phyloP scores from a whole-genome alignment of 352 stramenopile genomes.

The Phytophthora aleatoria region DNA sequence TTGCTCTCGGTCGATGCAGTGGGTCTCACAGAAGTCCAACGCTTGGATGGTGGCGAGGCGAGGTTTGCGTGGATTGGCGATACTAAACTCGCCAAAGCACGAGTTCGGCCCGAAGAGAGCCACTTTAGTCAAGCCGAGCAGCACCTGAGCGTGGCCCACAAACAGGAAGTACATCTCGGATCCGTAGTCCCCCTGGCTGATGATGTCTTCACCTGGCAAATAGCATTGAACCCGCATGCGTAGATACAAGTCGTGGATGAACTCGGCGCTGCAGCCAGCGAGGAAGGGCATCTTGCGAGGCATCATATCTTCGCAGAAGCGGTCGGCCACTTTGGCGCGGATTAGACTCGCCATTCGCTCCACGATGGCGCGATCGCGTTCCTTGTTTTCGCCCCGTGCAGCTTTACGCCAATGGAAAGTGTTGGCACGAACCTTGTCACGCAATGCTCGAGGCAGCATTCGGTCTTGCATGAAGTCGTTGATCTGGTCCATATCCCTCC shows the following conservation, averaged over 20 bases:
- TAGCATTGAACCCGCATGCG: constrained; percentile 78
- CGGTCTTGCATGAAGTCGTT: constrained; percentile 79
- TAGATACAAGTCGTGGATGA: constrained; percentile 82
- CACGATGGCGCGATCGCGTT: constrained; percentile 67
- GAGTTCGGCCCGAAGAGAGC: constrained; percentile 70
- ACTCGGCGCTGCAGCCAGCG: constrained; percentile 71
- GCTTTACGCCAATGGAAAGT: constrained; percentile 83
- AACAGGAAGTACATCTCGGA: constrained; percentile 88
- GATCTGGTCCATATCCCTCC: constrained; percentile 77
- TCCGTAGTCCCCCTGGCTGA: constrained; percentile 77
- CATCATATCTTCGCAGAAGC: constrained; percentile 81
- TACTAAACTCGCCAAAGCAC: constrained; percentile 84
- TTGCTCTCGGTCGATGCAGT: constrained; percentile 58
- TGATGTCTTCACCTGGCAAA: constrained; percentile 77
- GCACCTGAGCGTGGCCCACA: constrained; percentile 72
- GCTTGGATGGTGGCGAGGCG: constrained; percentile 78
- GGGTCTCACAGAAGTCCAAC: constrained; percentile 81
- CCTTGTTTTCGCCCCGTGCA: constrained; percentile 66
- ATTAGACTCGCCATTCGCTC: constrained; percentile 76
- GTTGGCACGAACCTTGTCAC: constrained; percentile 79
- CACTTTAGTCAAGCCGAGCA: constrained; percentile 66
- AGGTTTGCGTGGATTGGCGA: constrained; percentile 71
- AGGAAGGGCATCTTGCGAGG: constrained; percentile 70
- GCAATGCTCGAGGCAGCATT: constrained; percentile 59
- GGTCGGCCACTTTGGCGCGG: constrained; percentile 66